Base-by-base conservation (phyloP, 345 rosid genomes). In the Melaleuca quinquenervia region DNA sequence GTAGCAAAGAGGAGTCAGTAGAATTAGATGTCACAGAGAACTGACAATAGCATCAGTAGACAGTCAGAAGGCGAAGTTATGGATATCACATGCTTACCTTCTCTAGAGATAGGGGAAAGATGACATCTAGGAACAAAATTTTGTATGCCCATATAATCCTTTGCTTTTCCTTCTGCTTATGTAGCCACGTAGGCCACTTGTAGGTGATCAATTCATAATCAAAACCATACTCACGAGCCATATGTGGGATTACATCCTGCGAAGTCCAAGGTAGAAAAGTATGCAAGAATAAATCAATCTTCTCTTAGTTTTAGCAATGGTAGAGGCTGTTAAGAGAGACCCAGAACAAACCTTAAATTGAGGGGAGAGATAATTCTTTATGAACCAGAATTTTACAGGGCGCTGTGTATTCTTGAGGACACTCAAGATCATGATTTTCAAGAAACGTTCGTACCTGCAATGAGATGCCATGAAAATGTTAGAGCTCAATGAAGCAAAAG, bases 121-220 rank as follows among this genome's bases (percentile, higher is more conserved):
- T 96, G 86, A 97, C 99, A 85, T 97, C 99, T 85, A 97, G 98
- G 91, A 97, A 96, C 89, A 97, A 91, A 85, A 97, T 97, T 90
- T 97, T 97, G 88, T 96, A 97, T 20, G 99, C 99, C 99, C 99
- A 97, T 82, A 96, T 97, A 85, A 97, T 95, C 90, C 99, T 90
- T 88, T 96, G 99, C 89, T 97, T 97, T 91, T 97, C 99, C 88
- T 94, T 97, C 93, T 97, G 99, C 91, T 97, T 97, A 89, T 97
- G 99, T 89, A 97, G 92, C 99, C 99, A 97, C 36, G 99, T 90
- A 75, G 99, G 99, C 99, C 99, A 97, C 90, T 96, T 96, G 89
- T 96, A 97, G 60, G 99, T 97, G 88, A 97, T 88, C 51, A 97
- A 94, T 88, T 94, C 99, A 88, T 94, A 97, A 84, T 94, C 97